Percentiles rank a stretch among this genome's conserved stretches.
Evolutionary conservation across 345 rosid species (phyloP).

Genomic region (Lepidium africanum): DNA sequence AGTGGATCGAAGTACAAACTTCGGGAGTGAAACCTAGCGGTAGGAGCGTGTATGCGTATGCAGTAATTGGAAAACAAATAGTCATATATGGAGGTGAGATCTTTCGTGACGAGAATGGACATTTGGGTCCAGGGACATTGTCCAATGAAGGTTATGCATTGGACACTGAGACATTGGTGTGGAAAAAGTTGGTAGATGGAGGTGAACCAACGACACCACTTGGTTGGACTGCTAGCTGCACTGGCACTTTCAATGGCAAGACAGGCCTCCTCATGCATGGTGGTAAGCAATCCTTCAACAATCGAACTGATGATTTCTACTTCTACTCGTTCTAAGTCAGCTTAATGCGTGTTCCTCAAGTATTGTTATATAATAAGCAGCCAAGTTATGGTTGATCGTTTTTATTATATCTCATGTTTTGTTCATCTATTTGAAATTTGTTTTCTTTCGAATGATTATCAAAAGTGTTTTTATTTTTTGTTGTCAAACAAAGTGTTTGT

Average conservation of each 20-base stretch:
- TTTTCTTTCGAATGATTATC: too few species aligned
- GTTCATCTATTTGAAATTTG: too few species aligned
- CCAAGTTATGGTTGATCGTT: too few species aligned
- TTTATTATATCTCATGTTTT: too few species aligned
- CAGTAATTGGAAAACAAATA: neutral
- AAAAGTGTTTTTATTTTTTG: too few species aligned
- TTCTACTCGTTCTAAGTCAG: neutral
- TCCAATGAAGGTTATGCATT: neutral
- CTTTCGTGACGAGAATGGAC: neutral
- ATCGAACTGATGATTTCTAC: conserved; percentile 1
- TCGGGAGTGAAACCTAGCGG: neutral
- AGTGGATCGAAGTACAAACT: conserved; percentile 7
- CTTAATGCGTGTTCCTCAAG: neutral
- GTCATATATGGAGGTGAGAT: conserved; percentile 13
- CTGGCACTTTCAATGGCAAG: neutral
- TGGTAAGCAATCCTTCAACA: neutral
- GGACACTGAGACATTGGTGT: neutral
- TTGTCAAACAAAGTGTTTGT: too few species aligned
- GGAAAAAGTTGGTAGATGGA: conserved; percentile 1
- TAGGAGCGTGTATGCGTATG: conserved; percentile 5
- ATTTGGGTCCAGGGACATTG: neutral
- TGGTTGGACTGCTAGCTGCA: conserved; percentile 2
- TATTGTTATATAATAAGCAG: neutral
- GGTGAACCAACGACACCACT: neutral
- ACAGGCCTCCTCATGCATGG: conserved; percentile 16